Evolutionary conservation across 225 moss, liverwort and hornwort genomes (phyloP).

Genomic region (Sphagnum tenellum): DNA sequence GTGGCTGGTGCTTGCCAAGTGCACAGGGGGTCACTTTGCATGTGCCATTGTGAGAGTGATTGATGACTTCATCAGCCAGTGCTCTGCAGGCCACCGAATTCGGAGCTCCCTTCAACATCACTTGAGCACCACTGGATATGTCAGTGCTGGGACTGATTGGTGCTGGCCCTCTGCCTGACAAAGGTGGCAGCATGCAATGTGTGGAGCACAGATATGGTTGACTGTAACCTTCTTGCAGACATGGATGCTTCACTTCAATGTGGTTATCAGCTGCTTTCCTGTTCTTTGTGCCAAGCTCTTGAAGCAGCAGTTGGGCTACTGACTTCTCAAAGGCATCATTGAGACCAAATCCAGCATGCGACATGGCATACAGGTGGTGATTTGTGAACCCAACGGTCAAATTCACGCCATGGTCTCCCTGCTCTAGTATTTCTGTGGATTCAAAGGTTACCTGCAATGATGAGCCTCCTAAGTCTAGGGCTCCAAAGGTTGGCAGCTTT

Average conservation of each 20-base stretch:
- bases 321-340: constrained; percentile 98
- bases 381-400: constrained; percentile 72
- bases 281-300: constrained; percentile 16
- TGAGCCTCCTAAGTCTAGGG: constrained; percentile 90
- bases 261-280: constrained; percentile 11
- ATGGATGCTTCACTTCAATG: constrained; percentile 60
- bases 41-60: constrained; percentile 27
- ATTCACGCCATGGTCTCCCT: constrained; percentile 52
- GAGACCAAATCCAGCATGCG: constrained; percentile 81
- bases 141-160: constrained; percentile 26
- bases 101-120: constrained; percentile 67
- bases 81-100: constrained; percentile 63
- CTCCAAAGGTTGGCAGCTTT: constrained; percentile 56
- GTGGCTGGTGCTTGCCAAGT: constrained; percentile 86
- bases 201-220: constrained; percentile 63
- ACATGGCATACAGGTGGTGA: constrained; percentile 85
- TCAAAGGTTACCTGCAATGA: constrained; percentile 96
- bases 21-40: constrained; percentile 61
- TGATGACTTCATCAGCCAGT: constrained; percentile 59
- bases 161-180: constrained; percentile 28
- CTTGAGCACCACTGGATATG: constrained; percentile 17
- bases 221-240: constrained; percentile 73
- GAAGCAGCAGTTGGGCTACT: constrained; percentile 55
- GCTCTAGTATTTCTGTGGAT: constrained; percentile 41
- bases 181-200: constrained; percentile 55